phyloP scores from a whole-genome alignment of 164 flowering plant genomes.

The Brasenia schreberi region DNA sequence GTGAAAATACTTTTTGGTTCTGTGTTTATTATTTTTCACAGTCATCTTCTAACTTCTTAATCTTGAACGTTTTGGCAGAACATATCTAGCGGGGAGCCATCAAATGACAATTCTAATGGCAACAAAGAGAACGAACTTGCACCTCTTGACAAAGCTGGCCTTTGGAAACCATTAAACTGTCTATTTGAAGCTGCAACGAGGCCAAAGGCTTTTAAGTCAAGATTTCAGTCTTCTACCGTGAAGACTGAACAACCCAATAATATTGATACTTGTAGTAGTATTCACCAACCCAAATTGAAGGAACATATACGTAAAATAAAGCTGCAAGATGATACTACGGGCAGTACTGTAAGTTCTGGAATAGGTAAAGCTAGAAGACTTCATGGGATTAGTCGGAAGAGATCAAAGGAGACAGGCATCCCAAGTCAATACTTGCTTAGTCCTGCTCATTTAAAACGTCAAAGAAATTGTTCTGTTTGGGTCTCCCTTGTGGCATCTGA shows the following conservation, averaged over 20 bases:
- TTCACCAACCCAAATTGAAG: conserved; percentile 30
- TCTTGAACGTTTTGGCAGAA: conserved; percentile 24
- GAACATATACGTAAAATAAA: conserved; percentile 31
- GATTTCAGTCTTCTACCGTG: conserved; percentile 26
- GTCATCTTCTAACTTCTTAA: not conserved
- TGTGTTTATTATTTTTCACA: not conserved
- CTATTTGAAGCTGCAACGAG: conserved; percentile 89
- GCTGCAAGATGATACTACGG: conserved; percentile 32
- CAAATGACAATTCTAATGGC: conserved; percentile 20
- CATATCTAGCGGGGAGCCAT: conserved; percentile 36
- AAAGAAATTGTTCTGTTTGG: conserved; percentile 67
- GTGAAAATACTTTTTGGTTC: not conserved
- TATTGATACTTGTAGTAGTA: conserved; percentile 14
- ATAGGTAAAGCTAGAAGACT: conserved; percentile 44
- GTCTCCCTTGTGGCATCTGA: conserved; percentile 68
- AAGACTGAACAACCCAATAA: conserved; percentile 24
- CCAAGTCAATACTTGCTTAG: conserved; percentile 43
- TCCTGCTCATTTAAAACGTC: conserved; percentile 25
- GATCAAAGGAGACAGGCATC: conserved; percentile 11
- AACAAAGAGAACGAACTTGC: conserved; percentile 30
- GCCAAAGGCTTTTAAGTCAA: conserved; percentile 49
- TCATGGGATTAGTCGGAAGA: conserved; percentile 30
- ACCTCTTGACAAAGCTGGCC: conserved; percentile 50
- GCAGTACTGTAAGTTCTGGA: conserved; percentile 16
- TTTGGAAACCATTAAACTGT: conserved; percentile 85